Evolutionary conservation across 1,284 basidiomycete genomes (phyloP).

Genomic region (Cryptococcus sp.): DNA sequence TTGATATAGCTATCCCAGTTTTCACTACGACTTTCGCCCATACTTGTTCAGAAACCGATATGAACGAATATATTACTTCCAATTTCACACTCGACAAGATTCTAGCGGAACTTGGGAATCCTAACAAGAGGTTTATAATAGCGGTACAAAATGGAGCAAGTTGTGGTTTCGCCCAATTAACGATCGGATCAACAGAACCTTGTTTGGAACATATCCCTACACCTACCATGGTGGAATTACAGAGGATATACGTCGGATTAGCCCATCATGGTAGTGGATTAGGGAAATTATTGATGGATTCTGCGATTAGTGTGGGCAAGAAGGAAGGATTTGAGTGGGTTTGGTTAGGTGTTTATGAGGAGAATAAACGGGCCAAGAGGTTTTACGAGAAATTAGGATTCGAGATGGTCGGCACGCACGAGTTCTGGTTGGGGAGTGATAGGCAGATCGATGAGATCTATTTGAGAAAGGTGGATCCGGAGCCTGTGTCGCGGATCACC

Average conservation of each 20-base stretch:
- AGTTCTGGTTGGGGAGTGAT: constrained; percentile 13
- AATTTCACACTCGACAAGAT: neutral
- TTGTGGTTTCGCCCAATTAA: neutral
- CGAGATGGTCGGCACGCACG: constrained; percentile 9
- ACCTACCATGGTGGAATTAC: neutral
- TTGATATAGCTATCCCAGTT: neutral
- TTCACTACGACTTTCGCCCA: neutral
- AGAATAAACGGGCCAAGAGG: constrained; percentile 21
- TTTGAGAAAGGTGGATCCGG: too few relatives aligned
- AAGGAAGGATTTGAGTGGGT: constrained; percentile 20
- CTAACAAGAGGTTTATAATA: neutral
- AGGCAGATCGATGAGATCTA: neutral
- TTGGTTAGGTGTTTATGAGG: constrained; percentile 38
- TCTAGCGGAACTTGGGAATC: neutral
- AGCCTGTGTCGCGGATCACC: too few relatives aligned
- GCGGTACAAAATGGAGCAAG: neutral
- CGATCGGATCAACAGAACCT: neutral
- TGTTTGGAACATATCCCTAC: neutral
- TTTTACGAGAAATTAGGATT: constrained; percentile 33
- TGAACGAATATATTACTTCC: neutral
- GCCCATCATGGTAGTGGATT: constrained; percentile 28
- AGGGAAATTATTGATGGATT: neutral
- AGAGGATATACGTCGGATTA: constrained; percentile 19
- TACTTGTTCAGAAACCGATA: neutral
- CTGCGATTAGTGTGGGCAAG: constrained; percentile 12